Evolutionary conservation across 1,284 basidiomycete species (phyloP), one percentile per base, ranked within the genome.

Genomic region (Rhodotorula sp.): DNA sequence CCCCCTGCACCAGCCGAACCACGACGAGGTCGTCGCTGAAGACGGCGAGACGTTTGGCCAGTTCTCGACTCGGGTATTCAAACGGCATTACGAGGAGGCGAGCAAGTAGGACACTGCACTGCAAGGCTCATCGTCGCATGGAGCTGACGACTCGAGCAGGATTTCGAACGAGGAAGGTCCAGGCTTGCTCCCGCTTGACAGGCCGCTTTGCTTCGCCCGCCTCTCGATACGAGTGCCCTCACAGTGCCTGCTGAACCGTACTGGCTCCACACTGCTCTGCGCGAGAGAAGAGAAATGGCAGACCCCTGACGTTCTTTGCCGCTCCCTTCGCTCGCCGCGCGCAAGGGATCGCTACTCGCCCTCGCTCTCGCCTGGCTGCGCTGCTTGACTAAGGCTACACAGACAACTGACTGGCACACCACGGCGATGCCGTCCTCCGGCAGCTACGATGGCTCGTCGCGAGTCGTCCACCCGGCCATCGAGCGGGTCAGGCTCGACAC

Each of bases 31-130:
- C 48, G 85, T 96, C 37, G 87, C 88, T 2, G 80, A 81, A 48
- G 80, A 81, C 48, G 81, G 81, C 2, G 86, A 88, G 78, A 92
- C 90, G 28, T 97, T 94, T 77, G 94, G 93, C 1, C 84, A 88
- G 73, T 96, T 96, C 80, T 57, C 61, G 1, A 63, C 52, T 24
- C 31, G 72, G 5, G 72, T 74, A 1, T 62, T 64, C 48, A 54
- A 59, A 63, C 52, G 72, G 7, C 72, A 74, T 30, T 74, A 74
- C 53, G 50, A 51, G 9, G 59, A 65, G 11, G 26, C 59, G 3
- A 61, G 57, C 58, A 57, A 61, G 44, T 26, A 31, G 59, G 15
- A 16, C 28, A 18, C 10, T 3, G 28, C 10, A n/a, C 2, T 28
- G 24, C 26, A 30, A 24, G 8, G 22, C 31, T 24, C 22, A n/a